Conservation (phyloP, 495 filamentous ascomycete genomes). For the Penicillium samsonianum region DNA sequence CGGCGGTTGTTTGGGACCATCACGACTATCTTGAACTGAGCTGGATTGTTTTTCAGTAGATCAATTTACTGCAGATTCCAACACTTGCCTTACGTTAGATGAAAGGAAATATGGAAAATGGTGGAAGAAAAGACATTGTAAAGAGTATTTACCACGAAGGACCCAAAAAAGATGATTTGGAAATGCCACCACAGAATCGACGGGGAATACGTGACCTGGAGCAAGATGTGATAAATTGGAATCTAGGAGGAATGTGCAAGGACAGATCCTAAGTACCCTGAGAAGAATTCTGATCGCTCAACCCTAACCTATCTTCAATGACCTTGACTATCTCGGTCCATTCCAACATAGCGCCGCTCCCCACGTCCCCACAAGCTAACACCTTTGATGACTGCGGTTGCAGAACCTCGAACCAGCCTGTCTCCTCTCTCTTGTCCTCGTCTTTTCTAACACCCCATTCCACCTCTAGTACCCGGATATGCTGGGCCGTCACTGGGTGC, state of each 20-base stretch:
- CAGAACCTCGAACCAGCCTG: slow-evolving; percentile 70
- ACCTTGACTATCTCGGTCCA: slow-evolving; percentile 61
- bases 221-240: neutral
- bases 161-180: no score
- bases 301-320: slow-evolving; percentile 45
- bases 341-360: slow-evolving; percentile 66
- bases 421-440: slow-evolving; percentile 22
- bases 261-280: neutral
- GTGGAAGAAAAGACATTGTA: no score
- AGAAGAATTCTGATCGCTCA: neutral
- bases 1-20: no score
- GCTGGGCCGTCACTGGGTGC: slow-evolving; percentile 68
- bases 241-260: neutral
- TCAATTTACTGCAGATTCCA: no score
- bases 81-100: no score
- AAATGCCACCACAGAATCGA: neutral
- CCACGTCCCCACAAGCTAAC: slow-evolving; percentile 71
- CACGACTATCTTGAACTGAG: no score
- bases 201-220: neutral
- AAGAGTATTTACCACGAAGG: no score
- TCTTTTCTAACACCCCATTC: slow-evolving; percentile 56
- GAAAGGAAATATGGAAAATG: no score
- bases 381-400: slow-evolving; percentile 58
- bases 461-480: slow-evolving; percentile 60
- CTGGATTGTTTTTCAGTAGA: no score